Evolutionary conservation across 768 basidiomycete genomes (phyloP).

Genomic region (Leccinum subtestaceum): DNA sequence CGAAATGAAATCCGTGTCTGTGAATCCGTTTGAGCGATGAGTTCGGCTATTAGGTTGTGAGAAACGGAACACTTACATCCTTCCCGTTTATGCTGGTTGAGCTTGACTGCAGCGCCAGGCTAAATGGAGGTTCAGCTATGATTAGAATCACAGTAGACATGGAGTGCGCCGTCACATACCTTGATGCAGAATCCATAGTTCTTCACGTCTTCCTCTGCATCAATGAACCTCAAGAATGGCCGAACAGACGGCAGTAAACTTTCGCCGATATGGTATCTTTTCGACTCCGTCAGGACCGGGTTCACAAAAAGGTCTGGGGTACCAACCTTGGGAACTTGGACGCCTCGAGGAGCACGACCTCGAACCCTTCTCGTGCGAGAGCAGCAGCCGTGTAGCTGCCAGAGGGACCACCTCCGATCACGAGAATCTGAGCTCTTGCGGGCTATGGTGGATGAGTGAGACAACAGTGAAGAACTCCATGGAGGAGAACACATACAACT

Average conservation of each 20-base stretch:
- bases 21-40: neutral
- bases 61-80: constrained; percentile 1
- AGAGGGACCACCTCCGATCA: constrained; percentile 14
- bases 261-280: constrained; percentile 18
- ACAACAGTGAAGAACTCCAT: too few species aligned
- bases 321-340: constrained; percentile 12
- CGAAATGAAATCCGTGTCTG: constrained; percentile 8
- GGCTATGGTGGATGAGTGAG: neutral
- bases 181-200: constrained; percentile 11
- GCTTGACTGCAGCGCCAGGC: constrained; percentile 8
- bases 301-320: too few species aligned
- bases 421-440: constrained; percentile 6
- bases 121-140: neutral
- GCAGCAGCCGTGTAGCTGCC: constrained; percentile 11
- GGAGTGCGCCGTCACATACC: neutral
- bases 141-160: neutral
- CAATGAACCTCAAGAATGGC: constrained; percentile 10
- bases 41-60: neutral
- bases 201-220: constrained; percentile 5
- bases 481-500: neutral
- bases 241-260: constrained; percentile 8
- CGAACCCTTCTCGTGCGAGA: constrained; percentile 13
- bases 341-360: constrained; percentile 9
- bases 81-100: constrained; percentile 12
- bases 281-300: neutral